phyloP scores from a whole-genome alignment of 129 eudicot species.

The Mikania micrantha region DNA sequence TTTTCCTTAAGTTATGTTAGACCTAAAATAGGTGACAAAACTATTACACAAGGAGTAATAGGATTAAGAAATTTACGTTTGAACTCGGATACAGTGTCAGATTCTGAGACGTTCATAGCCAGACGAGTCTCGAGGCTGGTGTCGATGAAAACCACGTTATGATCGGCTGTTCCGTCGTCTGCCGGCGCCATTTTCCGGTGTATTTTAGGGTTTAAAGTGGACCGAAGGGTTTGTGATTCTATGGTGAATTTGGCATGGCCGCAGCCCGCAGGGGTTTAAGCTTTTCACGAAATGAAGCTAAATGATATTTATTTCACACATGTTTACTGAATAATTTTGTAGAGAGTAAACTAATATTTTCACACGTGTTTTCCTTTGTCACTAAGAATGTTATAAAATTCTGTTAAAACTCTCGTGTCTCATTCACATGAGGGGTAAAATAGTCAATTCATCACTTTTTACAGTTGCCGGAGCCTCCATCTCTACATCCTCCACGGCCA shows the following conservation, averaged over 20 bases:
- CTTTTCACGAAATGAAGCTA: neutral
- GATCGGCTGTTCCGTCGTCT: neutral
- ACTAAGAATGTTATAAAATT: no score
- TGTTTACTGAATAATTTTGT: no score
- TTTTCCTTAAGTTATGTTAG: neutral
- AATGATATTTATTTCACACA: no score
- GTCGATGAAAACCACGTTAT: constrained; percentile 55
- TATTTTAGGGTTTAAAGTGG: neutral
- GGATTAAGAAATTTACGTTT: constrained; percentile 38
- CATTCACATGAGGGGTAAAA: no score
- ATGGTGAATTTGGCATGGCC: neutral
- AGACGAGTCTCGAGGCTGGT: constrained; percentile 70
- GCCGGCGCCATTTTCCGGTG: constrained; percentile 16
- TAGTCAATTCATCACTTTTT: no score
- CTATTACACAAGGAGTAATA: neutral
- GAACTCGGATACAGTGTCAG: constrained; percentile 47
- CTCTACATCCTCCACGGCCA: no score
- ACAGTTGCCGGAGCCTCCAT: no score
- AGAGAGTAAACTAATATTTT: no score
- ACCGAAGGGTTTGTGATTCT: neutral
- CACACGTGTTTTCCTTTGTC: no score
- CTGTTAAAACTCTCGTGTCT: no score
- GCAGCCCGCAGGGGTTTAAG: constrained; percentile 8
- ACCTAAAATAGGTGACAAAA: neutral
- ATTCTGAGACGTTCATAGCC: constrained; percentile 36